Conservation (phyloP, 768 basidiomycete species). For the Tephrocybe rancida region DNA sequence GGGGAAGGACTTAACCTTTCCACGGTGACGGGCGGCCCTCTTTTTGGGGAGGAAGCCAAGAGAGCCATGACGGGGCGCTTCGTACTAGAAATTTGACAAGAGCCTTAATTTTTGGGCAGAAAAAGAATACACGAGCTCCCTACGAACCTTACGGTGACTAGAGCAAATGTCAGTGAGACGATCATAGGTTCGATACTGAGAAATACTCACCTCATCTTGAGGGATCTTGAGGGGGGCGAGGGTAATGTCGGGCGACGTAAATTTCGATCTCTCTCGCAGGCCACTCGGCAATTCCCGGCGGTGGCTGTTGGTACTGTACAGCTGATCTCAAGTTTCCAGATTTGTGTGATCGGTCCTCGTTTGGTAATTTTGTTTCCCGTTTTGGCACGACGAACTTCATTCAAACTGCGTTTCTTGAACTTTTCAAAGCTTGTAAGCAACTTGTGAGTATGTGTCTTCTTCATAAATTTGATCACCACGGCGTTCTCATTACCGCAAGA, state of each 20-base stretch:
- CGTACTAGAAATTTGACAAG: constrained; percentile 60
- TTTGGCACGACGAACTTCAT: too few species aligned
- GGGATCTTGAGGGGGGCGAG: constrained; percentile 43
- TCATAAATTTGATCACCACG: too few species aligned
- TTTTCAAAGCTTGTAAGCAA: too few species aligned
- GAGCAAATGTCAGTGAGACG: constrained; percentile 16
- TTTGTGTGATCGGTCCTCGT: constrained; percentile 1
- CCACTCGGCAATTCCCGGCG: constrained; percentile 35
- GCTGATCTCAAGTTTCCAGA: constrained; percentile 21
- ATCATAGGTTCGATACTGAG: constrained; percentile 1
- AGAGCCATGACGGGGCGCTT: constrained; percentile 98
- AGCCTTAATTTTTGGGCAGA: background rate
- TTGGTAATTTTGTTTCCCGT: constrained; percentile 14
- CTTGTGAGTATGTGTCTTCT: too few species aligned
- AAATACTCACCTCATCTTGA: constrained; percentile 66
- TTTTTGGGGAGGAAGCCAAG: constrained; percentile 97
- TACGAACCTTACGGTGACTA: constrained; percentile 87
- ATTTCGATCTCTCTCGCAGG: constrained; percentile 22
- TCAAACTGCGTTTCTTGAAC: too few species aligned
- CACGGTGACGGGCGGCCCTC: constrained; percentile 94
- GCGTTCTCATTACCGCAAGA: too few species aligned
- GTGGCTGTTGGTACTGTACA: constrained; percentile 43
- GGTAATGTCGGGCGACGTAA: constrained; percentile 30
- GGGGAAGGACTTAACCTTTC: constrained; percentile 99
- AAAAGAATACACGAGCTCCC: constrained; percentile 1